A percentile compares a stretch with the other conserved stretches of the same genome.
These are phyloP conservation scores for Trichosporon sp. DNA, from an alignment of 1,284 basidiomycete species.

Conservation along the genomic window DNA sequence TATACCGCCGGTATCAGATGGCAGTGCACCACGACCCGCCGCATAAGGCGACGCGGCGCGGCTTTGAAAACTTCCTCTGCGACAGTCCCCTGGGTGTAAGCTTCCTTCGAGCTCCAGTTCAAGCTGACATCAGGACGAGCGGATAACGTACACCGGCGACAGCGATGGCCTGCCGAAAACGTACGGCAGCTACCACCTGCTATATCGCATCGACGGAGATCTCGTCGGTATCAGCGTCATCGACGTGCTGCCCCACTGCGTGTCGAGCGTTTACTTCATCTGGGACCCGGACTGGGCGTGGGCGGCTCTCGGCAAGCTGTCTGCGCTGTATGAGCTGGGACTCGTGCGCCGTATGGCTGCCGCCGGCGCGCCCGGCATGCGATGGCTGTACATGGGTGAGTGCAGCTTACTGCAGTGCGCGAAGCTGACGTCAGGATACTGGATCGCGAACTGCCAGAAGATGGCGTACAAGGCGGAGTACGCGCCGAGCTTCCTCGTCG, in stretches of 20 bases:
- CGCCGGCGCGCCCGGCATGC: constrained; percentile 67
- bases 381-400: constrained; percentile 81
- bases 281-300: constrained; percentile 78
- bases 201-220: constrained; percentile 77
- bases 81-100: constrained; percentile 72
- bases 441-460: constrained; percentile 87
- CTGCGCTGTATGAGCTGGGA: constrained; percentile 75
- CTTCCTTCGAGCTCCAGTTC: constrained; percentile 19
- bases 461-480: constrained; percentile 98
- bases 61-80: constrained; percentile 76
- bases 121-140: constrained; percentile 16
- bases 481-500: constrained; percentile 79
- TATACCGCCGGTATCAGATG: constrained; percentile 75
- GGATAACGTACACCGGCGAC: constrained; percentile 34
- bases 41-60: constrained; percentile 59
- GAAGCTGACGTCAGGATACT: constrained; percentile 67
- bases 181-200: constrained; percentile 82
- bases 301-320: constrained; percentile 77
- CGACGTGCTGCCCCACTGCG: constrained; percentile 85
- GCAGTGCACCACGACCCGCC: constrained; percentile 71
- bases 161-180: constrained; percentile 65
- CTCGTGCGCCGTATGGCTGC: constrained; percentile 71
- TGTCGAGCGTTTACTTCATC: constrained; percentile 95
- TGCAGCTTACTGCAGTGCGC: background rate
- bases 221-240: constrained; percentile 86